These are phyloP conservation scores for Phialophora tarda DNA, from an alignment of 2,329 filamentous ascomycete species.

Conservation along the genomic window DNA sequence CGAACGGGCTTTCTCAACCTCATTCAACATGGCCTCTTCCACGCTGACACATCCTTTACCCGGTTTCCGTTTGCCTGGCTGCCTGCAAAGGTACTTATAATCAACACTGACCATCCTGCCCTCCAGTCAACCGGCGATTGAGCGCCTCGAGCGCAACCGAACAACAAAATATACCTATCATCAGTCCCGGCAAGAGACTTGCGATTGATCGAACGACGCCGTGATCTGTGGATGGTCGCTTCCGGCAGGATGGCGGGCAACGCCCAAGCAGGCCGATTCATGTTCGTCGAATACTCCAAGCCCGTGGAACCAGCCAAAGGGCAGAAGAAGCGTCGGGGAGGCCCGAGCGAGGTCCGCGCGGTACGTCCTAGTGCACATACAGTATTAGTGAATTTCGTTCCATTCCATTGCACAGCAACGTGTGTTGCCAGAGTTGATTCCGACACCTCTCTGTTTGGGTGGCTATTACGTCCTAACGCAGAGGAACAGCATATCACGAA, in stretches of 20 bases:
- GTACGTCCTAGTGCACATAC: background rate
- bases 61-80: background rate
- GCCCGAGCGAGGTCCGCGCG: slow-evolving; percentile 32
- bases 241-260: slow-evolving; percentile 21
- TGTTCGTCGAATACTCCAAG: slow-evolving; percentile 34
- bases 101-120: background rate
- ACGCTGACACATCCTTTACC: slow-evolving; percentile 6
- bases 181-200: background rate
- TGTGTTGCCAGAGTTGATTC: background rate
- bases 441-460: background rate
- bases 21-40: background rate
- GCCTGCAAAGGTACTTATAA: background rate
- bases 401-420: background rate
- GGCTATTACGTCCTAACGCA: background rate
- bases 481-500: slow-evolving; percentile 31
- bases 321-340: slow-evolving; percentile 32
- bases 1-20: background rate
- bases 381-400: background rate
- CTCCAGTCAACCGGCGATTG: background rate
- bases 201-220: background rate
- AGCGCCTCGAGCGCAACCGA: slow-evolving; percentile 9
- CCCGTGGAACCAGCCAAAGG: slow-evolving; percentile 18
- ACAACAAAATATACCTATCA: background rate
- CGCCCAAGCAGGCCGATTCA: slow-evolving; percentile 18
- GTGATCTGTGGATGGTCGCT: background rate